Base-by-base conservation (phyloP, 225 moss, liverwort and hornwort species). In the Pseudisothecium myosuroides region DNA sequence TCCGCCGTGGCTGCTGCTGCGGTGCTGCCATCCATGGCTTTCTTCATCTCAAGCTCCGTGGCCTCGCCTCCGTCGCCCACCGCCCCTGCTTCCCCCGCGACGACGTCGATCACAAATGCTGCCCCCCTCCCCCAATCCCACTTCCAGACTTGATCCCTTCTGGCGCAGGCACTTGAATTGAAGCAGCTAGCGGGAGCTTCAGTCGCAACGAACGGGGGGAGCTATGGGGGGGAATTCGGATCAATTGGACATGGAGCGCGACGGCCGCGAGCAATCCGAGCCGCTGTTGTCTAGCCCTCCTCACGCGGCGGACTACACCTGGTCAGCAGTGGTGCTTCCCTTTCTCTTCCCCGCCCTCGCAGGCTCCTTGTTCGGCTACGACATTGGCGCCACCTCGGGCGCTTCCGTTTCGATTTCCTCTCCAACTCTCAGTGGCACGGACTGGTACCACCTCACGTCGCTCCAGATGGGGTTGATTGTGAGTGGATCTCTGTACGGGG, bases 401-500 rank as follows among this genome's bases (percentile, higher is more conserved):
- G 96, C 98, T 17, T 90, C 96, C 20, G 93, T 99, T 12, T 99
- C 98, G 50, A 87, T 95, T 58, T 77, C 93, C 47, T 96, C 96
- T 8, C 69, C 93, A 27, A 92, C 94, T 67, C 72, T 97, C 7
- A 99, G 98, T 47, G 98, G 98, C 52, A 96, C 96, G 13, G 87
- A 92, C 21, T 99, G 97, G 98, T 96, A 86, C 76, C 19, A 90
- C 32, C 83, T 99, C 36, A 92, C 96, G 12, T 93, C 98, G 3
- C 86, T 97, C 58, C 92, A 97, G 81, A 95, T 88, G 83, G 98
- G 98, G 36, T 86, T 99, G 87, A 94, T 97, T 77, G 98, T 98
- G 73, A 99, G 98, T 83, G 98, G 98, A 76, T 99, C 98, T 11
- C 86, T 99, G 29, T 97, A 99, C 34, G 98, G 98, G 47, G 98